Conservation (phyloP, 805 yeast species). For the Sugiyamaella americana region DNA sequence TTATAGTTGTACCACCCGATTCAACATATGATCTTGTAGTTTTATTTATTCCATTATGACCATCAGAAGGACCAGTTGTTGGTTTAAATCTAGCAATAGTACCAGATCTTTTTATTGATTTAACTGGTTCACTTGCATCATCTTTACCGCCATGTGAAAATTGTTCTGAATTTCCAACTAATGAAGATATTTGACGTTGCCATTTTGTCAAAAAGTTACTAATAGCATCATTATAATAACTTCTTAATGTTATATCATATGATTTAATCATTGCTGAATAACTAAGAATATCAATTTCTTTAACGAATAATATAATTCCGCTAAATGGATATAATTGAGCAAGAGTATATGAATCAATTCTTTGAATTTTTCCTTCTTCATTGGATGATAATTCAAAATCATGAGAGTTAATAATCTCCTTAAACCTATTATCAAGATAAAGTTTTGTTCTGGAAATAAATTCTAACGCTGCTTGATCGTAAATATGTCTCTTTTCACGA, state of each 20-base stretch:
- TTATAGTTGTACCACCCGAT: neutral
- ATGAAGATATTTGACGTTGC: conserved; percentile 18
- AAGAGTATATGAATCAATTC: conserved; percentile 23
- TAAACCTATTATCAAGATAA: conserved; percentile 42
- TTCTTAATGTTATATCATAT: conserved; percentile 36
- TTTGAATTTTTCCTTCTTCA: conserved; percentile 14
- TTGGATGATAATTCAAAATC: conserved; percentile 4
- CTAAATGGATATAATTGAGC: conserved; percentile 33
- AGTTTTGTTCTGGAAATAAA: conserved; percentile 44
- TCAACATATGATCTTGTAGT: neutral
- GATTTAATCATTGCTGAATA: conserved; percentile 39
- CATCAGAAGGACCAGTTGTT: conserved; percentile 2
- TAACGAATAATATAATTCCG: conserved; percentile 52
- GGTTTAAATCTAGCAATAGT: conserved; percentile 13
- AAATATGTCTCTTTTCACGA: conserved; percentile 54
- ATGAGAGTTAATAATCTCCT: conserved; percentile 23
- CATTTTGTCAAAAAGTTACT: conserved; percentile 28
- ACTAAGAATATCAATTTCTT: conserved; percentile 45
- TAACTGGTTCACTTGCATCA: conserved; percentile 5
- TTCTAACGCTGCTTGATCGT: conserved; percentile 47
- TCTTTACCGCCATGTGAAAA: conserved; percentile 14
- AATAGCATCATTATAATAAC: conserved; percentile 34
- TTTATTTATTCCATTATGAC: neutral
- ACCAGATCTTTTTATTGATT: conserved; percentile 21
- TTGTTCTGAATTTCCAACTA: conserved; percentile 13